A percentile compares a stretch with the other conserved stretches of the same genome.
Evolutionary conservation across 2,329 filamentous ascomycete genomes (phyloP).

Genomic region (Aspergillus cejpii): DNA sequence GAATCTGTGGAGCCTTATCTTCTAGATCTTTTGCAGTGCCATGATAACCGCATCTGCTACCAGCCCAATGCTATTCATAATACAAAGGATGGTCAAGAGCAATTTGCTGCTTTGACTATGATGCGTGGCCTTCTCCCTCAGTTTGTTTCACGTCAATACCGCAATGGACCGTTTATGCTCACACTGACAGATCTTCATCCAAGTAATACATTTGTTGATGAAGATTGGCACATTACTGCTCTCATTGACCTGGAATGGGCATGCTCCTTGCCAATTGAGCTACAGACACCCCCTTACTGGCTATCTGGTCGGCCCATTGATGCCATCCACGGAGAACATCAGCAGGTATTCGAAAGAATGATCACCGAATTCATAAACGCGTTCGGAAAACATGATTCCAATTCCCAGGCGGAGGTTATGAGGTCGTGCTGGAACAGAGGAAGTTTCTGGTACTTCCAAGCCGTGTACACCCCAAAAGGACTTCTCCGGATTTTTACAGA

Average conservation of each 20-base stretch:
- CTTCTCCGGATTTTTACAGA: constrained; percentile 22
- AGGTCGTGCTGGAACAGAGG: constrained; percentile 19
- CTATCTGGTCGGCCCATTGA: constrained; percentile 17
- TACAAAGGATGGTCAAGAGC: constrained; percentile 24
- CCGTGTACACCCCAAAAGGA: constrained; percentile 21
- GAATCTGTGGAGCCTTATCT: constrained; percentile 22
- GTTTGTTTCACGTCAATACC: constrained; percentile 25
- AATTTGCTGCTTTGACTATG: constrained; percentile 23
- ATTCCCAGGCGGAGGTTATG: constrained; percentile 16
- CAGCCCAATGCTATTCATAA: constrained; percentile 26
- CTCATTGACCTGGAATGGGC: constrained; percentile 36
- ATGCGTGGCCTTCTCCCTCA: constrained; percentile 24
- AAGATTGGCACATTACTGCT: constrained; percentile 31
- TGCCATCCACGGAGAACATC: constrained; percentile 22
- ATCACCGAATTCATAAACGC: constrained; percentile 16
- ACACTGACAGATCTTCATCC: constrained; percentile 38
- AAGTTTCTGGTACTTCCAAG: constrained; percentile 26
- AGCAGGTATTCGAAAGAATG: constrained; percentile 29
- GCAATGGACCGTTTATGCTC: constrained; percentile 33
- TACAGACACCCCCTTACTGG: constrained; percentile 26
- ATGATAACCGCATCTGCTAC: constrained; percentile 23
- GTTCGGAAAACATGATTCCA: constrained; percentile 18
- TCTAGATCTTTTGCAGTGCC: constrained; percentile 20
- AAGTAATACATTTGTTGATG: constrained; percentile 36
- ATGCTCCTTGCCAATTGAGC: constrained; percentile 27